phyloP scores from a whole-genome alignment of 2,329 filamentous ascomycete genomes.

The Curvularia sp. region DNA sequence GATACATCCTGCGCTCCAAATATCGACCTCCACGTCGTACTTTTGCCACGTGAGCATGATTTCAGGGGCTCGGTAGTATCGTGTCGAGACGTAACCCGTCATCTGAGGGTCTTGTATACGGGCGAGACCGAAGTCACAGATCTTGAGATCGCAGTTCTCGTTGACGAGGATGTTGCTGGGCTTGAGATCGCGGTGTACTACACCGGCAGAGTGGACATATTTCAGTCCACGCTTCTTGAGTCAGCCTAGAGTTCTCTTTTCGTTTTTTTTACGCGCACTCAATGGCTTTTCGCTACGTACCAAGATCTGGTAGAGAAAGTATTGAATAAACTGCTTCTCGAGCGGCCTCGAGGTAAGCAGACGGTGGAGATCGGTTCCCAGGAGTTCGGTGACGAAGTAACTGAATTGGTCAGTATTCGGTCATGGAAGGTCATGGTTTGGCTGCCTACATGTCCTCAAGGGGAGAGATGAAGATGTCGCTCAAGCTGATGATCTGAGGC shows the following conservation, averaged over 20 bases:
- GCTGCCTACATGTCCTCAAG: conserved; percentile 90
- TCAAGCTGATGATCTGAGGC: conserved; percentile 87
- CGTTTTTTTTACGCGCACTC: conserved; percentile 64
- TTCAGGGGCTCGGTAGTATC: conserved; percentile 98
- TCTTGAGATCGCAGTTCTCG: conserved; percentile 99
- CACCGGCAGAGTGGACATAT: conserved; percentile 98
- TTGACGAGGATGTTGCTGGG: conserved; percentile 99
- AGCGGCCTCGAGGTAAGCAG: conserved; percentile 93
- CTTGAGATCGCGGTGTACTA: conserved; percentile 97
- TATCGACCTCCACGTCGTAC: conserved; percentile 98
- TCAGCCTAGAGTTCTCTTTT: conserved; percentile 55
- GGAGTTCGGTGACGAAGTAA: conserved; percentile 97
- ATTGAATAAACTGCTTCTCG: conserved; percentile 99
- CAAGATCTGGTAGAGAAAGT: conserved; percentile 99
- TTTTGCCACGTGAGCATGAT: conserved; percentile 99
- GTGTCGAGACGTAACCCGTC: conserved; percentile 98
- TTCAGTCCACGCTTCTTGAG: conserved; percentile 82
- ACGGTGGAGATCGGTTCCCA: conserved; percentile 95
- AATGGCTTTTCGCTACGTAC: conserved; percentile 61
- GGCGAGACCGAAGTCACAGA: conserved; percentile 97
- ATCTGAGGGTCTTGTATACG: conserved; percentile 99
- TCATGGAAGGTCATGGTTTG: neutral
- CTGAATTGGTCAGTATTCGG: conserved; percentile 56
- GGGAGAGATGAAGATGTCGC: conserved; percentile 99
- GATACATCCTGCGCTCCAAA: conserved; percentile 99